Conservation (phyloP, 352 stramenopile genomes). For the Globisporangium polare region DNA sequence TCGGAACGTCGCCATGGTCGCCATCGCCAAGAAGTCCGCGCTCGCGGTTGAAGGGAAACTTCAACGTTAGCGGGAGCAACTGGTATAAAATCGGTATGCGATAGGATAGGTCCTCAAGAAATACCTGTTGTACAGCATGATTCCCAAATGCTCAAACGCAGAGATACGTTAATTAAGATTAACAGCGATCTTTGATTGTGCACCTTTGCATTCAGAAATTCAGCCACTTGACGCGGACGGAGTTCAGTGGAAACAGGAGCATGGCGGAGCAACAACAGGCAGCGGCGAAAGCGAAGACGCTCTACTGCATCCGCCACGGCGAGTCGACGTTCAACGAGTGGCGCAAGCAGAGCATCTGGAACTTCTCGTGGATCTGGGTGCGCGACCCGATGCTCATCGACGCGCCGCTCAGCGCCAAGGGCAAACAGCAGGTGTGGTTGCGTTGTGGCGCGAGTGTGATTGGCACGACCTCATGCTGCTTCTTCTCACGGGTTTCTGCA, state of each 20-base stretch:
- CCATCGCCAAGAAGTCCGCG: slow-evolving; percentile 28
- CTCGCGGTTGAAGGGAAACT: slow-evolving; percentile 16
- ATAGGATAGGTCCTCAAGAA: neutral
- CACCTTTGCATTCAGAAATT: no score
- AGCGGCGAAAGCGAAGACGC: slow-evolving; percentile 34
- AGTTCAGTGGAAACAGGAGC: neutral
- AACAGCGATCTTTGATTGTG: no score
- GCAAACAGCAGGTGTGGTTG: slow-evolving; percentile 50
- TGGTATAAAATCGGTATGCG: neutral
- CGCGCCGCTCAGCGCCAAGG: slow-evolving; percentile 66
- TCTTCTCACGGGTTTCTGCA: neutral
- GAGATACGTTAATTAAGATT: no score
- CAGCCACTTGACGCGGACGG: no score
- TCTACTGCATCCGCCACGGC: slow-evolving; percentile 86
- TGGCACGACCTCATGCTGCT: neutral
- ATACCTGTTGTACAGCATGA: neutral
- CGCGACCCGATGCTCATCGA: slow-evolving; percentile 86
- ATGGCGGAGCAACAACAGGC: neutral
- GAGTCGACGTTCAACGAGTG: slow-evolving; percentile 89
- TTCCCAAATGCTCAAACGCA: neutral
- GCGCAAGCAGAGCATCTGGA: slow-evolving; percentile 69
- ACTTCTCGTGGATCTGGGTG: slow-evolving; percentile 84
- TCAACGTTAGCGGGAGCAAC: neutral
- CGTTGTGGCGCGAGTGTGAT: neutral
- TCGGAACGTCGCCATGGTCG: slow-evolving; percentile 61